These are phyloP conservation scores for Fistulinella cinereoalba DNA, from an alignment of 1,284 basidiomycete species.

Conservation along the genomic window DNA sequence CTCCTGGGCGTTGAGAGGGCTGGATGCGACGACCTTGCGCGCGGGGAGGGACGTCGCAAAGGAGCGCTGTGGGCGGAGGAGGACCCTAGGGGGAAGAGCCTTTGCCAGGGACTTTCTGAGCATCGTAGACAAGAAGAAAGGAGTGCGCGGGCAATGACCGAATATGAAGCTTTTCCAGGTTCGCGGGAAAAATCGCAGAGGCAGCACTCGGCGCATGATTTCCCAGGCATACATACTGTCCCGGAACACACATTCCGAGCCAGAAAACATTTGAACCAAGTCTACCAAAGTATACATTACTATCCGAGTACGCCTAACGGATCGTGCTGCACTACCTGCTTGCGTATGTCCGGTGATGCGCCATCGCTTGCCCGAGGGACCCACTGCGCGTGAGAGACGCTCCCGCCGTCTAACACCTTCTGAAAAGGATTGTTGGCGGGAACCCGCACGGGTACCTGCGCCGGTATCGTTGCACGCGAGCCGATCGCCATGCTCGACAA, in stretches of 20 bases:
- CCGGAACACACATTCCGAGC: no score
- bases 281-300: constrained; percentile 5
- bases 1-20: constrained; percentile 80
- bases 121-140: constrained; percentile 19
- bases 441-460: constrained; percentile 27
- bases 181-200: constrained; percentile 2
- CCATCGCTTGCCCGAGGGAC: constrained; percentile 28
- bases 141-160: constrained; percentile 10
- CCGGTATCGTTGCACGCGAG: constrained; percentile 22
- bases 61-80: constrained; percentile 48
- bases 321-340: constrained; percentile 44
- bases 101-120: constrained; percentile 38
- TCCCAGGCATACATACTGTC: constrained; percentile 25
- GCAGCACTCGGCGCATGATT: constrained; percentile 16
- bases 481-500: constrained; percentile 40
- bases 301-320: constrained; percentile 58
- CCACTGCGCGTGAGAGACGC: constrained; percentile 2
- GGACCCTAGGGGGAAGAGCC: constrained; percentile 43
- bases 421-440: constrained; percentile 31
- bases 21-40: constrained; percentile 67
- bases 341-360: constrained; percentile 32
- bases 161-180: neutral
- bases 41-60: constrained; percentile 63
- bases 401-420: constrained; percentile 15
- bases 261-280: no score